These are phyloP conservation scores for Phylloporus sp. DNA, from an alignment of 1,284 basidiomycete genomes.

Conservation along the genomic window DNA sequence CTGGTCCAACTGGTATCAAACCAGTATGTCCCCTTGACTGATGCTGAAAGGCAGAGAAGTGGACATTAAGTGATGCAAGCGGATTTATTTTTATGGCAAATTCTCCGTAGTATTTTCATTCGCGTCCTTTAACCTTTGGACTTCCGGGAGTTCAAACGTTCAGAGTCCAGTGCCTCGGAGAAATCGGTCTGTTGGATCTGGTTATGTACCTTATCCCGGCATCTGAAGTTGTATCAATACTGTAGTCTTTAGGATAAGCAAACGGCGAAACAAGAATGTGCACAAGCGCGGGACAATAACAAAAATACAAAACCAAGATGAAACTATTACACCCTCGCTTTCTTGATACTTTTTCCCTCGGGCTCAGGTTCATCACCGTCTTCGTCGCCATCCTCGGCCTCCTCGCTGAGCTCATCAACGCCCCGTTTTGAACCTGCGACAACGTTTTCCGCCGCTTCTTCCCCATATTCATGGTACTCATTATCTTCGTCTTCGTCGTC, in stretches of 20 bases:
- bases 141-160: too few relatives aligned
- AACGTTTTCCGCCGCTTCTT: conserved; percentile 20
- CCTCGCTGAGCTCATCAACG: conserved; percentile 32
- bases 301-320: conserved; percentile 11
- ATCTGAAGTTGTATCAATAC: too few relatives aligned
- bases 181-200: too few relatives aligned
- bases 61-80: conserved; percentile 26
- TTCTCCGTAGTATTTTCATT: not conserved
- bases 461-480: conserved; percentile 26
- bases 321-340: conserved; percentile 32
- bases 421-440: conserved; percentile 34
- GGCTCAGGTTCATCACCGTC: conserved; percentile 14
- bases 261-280: not conserved
- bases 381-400: conserved; percentile 19
- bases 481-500: conserved; percentile 31
- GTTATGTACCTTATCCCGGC: not conserved
- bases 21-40: conserved; percentile 42
- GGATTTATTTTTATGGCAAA: not conserved
- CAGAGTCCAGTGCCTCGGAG: too few relatives aligned
- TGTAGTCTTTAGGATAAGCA: not conserved
- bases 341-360: conserved; percentile 27
- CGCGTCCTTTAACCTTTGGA: not conserved
- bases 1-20: not conserved
- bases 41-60: conserved; percentile 33
- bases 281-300: not conserved